Evolutionary conservation across 306 rosid genomes (phyloP).

Genomic region (barrel medic (Medicago truncatula)): MtrunA17r5.0-ANR NC_053042.1:35860501-35861000

Average conservation of each 20-base stretch:
- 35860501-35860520: slow-evolving; percentile 82
- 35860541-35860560: slow-evolving; percentile 96
- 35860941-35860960: slow-evolving; percentile 97
- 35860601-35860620: slow-evolving; percentile 98
- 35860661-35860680: slow-evolving; percentile 92
- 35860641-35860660: slow-evolving; percentile 94
- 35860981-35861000: slow-evolving; percentile 97
- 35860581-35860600: slow-evolving; percentile 83
- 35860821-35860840: slow-evolving; percentile 70
- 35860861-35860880: slow-evolving; percentile 94
- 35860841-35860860: slow-evolving; percentile 88
- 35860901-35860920: slow-evolving; percentile 93
- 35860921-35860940: slow-evolving; percentile 89
- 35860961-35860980: slow-evolving; percentile 99
- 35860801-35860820: slow-evolving; percentile 86
- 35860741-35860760: slow-evolving; percentile 98
- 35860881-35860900: slow-evolving; percentile 94
- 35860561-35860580: slow-evolving; percentile 78
- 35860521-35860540: slow-evolving; percentile 70
- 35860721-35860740: slow-evolving; percentile 94
- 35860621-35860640: slow-evolving; percentile 95
- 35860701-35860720: slow-evolving; percentile 90
- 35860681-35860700: slow-evolving; percentile 77
- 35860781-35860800: slow-evolving; percentile 97
- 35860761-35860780: slow-evolving; percentile 90